Evolutionary conservation across 2,329 filamentous ascomycete genomes (phyloP).

Genomic region (Fusarium tupiense): DNA sequence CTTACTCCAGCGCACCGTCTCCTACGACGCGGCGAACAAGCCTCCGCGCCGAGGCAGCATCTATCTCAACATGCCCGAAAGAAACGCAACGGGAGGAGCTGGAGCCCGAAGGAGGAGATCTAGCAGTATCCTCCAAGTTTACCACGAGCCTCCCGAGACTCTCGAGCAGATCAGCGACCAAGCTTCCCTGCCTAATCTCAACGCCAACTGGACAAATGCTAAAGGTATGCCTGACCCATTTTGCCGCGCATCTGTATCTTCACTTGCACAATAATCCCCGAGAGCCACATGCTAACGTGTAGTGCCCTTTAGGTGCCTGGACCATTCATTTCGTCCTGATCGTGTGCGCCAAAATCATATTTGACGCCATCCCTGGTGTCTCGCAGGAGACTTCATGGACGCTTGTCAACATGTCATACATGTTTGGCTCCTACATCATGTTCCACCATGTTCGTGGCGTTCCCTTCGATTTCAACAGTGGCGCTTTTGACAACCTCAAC

Average conservation of each 20-base stretch:
- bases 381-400: slow-evolving; percentile 99
- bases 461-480: slow-evolving; percentile 98
- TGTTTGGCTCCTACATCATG: slow-evolving; percentile 99
- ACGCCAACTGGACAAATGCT: slow-evolving; percentile 98
- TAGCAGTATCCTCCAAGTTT: slow-evolving; percentile 91
- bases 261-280: background rate
- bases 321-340: slow-evolving; percentile 97
- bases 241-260: background rate
- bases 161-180: slow-evolving; percentile 98
- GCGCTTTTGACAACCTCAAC: slow-evolving; percentile 98
- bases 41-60: slow-evolving; percentile 69
- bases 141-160: slow-evolving; percentile 95
- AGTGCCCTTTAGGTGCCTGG: slow-evolving; percentile 79
- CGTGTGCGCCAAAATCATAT: slow-evolving; percentile 90
- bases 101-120: slow-evolving; percentile 85
- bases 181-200: slow-evolving; percentile 91
- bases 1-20: slow-evolving; percentile 88
- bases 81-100: slow-evolving; percentile 56
- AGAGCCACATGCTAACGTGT: slow-evolving; percentile 29
- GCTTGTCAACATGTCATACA: slow-evolving; percentile 97
- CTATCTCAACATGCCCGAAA: slow-evolving; percentile 69
- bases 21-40: slow-evolving; percentile 86
- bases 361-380: slow-evolving; percentile 94
- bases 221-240: slow-evolving; percentile 74
- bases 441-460: slow-evolving; percentile 99